Conservation (phyloP, 2,329 filamentous ascomycete genomes). For the Acrocalymma vagum region DNA sequence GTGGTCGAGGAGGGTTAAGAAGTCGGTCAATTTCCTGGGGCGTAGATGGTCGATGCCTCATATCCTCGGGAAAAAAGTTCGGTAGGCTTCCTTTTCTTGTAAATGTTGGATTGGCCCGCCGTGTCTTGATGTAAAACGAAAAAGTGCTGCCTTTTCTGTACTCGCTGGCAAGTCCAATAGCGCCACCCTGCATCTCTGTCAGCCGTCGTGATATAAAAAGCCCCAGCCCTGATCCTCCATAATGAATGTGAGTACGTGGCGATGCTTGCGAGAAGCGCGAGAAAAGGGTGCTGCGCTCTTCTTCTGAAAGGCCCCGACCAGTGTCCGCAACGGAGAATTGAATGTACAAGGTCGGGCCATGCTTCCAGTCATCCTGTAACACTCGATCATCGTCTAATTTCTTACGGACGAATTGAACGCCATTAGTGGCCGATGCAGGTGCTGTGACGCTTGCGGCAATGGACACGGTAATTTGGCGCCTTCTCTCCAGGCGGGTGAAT, state of each 20-base stretch:
- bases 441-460: slow-evolving; percentile 40
- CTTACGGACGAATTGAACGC: slow-evolving; percentile 41
- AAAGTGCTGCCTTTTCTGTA: slow-evolving; percentile 32
- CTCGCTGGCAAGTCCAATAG: slow-evolving; percentile 29
- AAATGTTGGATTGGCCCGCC: neutral
- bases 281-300: slow-evolving; percentile 39
- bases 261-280: slow-evolving; percentile 17
- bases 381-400: slow-evolving; percentile 25
- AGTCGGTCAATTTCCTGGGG: neutral
- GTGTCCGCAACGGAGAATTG: slow-evolving; percentile 49
- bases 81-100: neutral
- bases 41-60: slow-evolving; percentile 4
- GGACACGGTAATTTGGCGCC: slow-evolving; percentile 46
- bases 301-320: slow-evolving; percentile 48
- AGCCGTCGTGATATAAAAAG: slow-evolving; percentile 36
- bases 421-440: slow-evolving; percentile 41
- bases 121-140: slow-evolving; percentile 31
- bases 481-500: slow-evolving; percentile 49
- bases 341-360: slow-evolving; percentile 38
- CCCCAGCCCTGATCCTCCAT: slow-evolving; percentile 29
- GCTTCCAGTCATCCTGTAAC: slow-evolving; percentile 39
- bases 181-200: slow-evolving; percentile 34
- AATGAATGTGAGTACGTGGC: slow-evolving; percentile 26
- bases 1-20: neutral
- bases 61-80: neutral